Evolutionary conservation across 306 rosid genomes (phyloP), one percentile per base, ranked within the genome.

Genomic region (Coriaria nepalensis): DNA sequence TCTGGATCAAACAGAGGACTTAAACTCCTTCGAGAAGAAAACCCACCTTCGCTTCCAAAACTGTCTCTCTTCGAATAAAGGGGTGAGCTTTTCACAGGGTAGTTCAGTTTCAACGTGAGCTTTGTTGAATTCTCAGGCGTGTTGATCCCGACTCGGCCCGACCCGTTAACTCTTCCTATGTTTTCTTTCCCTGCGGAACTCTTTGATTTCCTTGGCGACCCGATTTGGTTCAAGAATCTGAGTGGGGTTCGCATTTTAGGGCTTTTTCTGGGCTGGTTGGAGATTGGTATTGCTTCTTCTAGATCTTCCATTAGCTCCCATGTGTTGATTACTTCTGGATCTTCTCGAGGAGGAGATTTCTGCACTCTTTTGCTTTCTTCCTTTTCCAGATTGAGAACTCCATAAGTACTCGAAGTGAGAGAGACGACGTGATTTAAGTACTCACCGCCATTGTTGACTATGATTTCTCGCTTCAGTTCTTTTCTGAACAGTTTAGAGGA

Each of bases 241-340:
- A 86, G 42, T 0, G 98, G 98, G 45, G 81, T 82, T 57, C 67
- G 34, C 0, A 78, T 13, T 33, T 85, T 92, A 0, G 96, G 98
- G 68, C 83, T 81, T 51, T 65, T 85, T 80, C 69, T 90, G 4
- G 67, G 56, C 8, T 49, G 55, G 67, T 54, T 68, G 5, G 83
- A 56, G 13, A 70, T 49, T 20, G 93, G 84, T 0, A 66, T 57
- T 43, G 69, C 94, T 8, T 85, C 98, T 71, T 92, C 98, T 2
- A 92, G 83, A 15, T 73, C 98, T 40, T 92, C 94, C 98, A 92
- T 92, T 53, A 92, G 85, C 68, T 92, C 98, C 96, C 98, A 92
- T 13, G 93, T 73, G 34, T 85, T 84, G 60, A 85, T 84, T 2
- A 81, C 71, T 49, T 92, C 96, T 6, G 75, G 72, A 13, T 61